Evolutionary conservation across 2,329 filamentous ascomycete genomes (phyloP).

Genomic region (Talaromyces sp.): DNA sequence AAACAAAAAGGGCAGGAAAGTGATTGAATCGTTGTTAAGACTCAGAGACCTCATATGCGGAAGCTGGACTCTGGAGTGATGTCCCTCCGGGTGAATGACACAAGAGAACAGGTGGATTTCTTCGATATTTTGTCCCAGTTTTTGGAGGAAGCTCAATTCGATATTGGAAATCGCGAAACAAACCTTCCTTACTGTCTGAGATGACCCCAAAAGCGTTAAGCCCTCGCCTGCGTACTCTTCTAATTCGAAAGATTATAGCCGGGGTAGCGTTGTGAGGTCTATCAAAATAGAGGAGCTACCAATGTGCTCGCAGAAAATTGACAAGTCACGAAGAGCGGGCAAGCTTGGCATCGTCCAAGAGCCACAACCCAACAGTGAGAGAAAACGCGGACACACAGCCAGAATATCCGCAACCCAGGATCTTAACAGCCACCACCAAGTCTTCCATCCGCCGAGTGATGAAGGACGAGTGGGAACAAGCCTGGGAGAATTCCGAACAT

Average conservation of each 20-base stretch:
- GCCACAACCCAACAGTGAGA: too few relatives aligned
- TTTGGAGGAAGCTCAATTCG: neutral
- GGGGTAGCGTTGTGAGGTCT: neutral
- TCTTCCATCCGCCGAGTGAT: too few relatives aligned
- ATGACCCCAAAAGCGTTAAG: neutral
- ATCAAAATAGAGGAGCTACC: neutral
- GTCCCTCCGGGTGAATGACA: neutral
- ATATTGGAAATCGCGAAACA: neutral
- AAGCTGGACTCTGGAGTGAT: neutral
- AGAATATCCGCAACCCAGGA: too few relatives aligned
- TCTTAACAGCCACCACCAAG: too few relatives aligned
- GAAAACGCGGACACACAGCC: too few relatives aligned
- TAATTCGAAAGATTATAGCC: conserved; percentile 1
- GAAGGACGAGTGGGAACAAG: too few relatives aligned
- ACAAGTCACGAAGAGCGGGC: neutral
- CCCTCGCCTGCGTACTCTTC: neutral
- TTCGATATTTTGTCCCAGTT: neutral
- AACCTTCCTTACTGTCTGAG: neutral
- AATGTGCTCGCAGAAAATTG: neutral
- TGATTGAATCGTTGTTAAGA: neutral
- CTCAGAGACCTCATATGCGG: neutral
- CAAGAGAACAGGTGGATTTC: neutral
- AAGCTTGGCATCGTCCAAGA: neutral
- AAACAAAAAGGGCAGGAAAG: neutral
- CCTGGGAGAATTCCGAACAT: too few relatives aligned